Conservation (phyloP, 441 rosid genomes). For the Daphne laureola region DNA sequence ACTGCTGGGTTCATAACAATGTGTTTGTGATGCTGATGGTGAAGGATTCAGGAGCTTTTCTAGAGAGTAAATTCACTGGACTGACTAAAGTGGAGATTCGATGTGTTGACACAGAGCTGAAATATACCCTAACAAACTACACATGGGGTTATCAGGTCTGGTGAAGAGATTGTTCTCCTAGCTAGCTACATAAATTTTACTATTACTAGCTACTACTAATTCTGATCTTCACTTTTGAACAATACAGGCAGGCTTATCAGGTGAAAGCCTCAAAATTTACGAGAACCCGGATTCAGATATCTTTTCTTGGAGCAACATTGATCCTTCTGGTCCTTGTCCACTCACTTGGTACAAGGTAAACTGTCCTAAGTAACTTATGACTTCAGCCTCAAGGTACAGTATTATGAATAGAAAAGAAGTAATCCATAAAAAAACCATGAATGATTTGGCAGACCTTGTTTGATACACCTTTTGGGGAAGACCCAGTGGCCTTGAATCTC, state of each 20-base stretch:
- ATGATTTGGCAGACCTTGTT: conserved; percentile 30
- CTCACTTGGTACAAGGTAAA: conserved; percentile 72
- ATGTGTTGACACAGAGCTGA: conserved; percentile 21
- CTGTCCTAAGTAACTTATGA: too few relatives aligned
- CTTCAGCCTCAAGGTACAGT: too few relatives aligned
- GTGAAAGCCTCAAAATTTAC: conserved; percentile 36
- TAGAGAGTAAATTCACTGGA: conserved; percentile 45
- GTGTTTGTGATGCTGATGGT: not conserved
- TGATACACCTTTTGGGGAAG: conserved; percentile 36
- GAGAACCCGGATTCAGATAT: conserved; percentile 20
- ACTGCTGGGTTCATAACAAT: not conserved
- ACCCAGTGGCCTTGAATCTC: conserved; percentile 42
- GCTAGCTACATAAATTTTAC: not conserved
- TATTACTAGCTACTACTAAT: not conserved
- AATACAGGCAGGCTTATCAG: conserved; percentile 45
- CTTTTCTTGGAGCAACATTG: conserved; percentile 36
- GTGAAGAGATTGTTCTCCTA: too few relatives aligned
- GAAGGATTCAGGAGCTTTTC: conserved; percentile 59
- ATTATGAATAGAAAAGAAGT: too few relatives aligned
- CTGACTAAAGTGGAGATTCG: conserved; percentile 31
- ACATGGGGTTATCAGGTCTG: conserved; percentile 58
- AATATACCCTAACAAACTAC: conserved; percentile 30
- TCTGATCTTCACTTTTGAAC: not conserved
- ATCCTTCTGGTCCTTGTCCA: conserved; percentile 27
- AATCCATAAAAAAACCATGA: too few relatives aligned